Conservation (phyloP, 106 monocot species). For the Acanthochlamys bracteata region DNA sequence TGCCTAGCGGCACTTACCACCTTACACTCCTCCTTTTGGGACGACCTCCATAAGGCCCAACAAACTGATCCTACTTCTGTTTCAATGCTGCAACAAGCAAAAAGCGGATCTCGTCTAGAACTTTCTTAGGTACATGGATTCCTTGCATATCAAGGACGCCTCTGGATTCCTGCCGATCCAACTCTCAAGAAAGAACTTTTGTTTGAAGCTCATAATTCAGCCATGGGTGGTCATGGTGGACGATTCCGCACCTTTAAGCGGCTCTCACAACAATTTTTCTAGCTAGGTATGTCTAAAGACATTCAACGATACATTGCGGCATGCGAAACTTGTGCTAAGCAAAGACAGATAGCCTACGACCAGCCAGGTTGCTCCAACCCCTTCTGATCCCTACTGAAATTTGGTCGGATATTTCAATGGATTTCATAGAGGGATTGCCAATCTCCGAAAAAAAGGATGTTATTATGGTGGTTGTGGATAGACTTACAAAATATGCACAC, state of each 20-base stretch:
- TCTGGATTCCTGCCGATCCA: too few species aligned
- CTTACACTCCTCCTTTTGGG: not conserved
- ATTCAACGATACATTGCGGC: not conserved
- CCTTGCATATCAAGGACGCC: too few species aligned
- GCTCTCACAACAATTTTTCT: not conserved
- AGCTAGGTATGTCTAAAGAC: not conserved
- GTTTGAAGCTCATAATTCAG: too few species aligned
- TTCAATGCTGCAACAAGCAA: too few species aligned
- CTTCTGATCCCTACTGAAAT: not conserved
- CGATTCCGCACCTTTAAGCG: too few species aligned
- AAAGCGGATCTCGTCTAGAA: too few species aligned
- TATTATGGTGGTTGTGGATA: conserved; percentile 4
- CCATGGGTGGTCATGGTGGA: too few species aligned
- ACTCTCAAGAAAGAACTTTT: too few species aligned
- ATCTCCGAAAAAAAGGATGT: not conserved
- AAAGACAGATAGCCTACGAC: not conserved
- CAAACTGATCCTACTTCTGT: not conserved
- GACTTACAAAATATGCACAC: not conserved
- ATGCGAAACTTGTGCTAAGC: not conserved
- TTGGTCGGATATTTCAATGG: conserved; percentile 11
- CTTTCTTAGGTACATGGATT: too few species aligned
- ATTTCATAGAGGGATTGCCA: conserved; percentile 1
- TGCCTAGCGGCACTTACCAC: not conserved
- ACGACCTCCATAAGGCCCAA: not conserved
- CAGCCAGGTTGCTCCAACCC: conserved; percentile 2